phyloP scores from a whole-genome alignment of 2,329 filamentous ascomycete species.

The Hymenoscyphus repandus region DNA sequence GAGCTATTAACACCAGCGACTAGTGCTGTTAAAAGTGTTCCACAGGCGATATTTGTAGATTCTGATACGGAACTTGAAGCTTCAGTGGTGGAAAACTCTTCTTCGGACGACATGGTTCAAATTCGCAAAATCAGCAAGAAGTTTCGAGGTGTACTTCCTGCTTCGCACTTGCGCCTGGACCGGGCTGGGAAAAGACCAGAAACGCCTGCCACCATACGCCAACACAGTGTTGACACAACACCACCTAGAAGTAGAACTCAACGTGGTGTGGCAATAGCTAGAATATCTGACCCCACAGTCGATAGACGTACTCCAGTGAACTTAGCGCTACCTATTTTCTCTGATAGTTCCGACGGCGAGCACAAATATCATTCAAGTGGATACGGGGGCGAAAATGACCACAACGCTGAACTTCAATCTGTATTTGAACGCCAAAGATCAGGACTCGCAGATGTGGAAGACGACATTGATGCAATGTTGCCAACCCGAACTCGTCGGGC shows the following conservation, averaged over 20 bases:
- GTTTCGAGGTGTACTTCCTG: constrained; percentile 58
- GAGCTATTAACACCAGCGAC: constrained; percentile 28
- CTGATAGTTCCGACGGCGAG: constrained; percentile 25
- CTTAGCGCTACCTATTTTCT: constrained; percentile 17
- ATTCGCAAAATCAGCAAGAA: constrained; percentile 27
- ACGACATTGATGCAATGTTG: constrained; percentile 32
- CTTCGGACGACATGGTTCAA: constrained; percentile 26
- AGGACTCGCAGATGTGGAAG: constrained; percentile 28
- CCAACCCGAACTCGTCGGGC: constrained; percentile 24
- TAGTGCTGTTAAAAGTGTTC: constrained; percentile 21
- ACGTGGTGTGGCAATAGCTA: constrained; percentile 29
- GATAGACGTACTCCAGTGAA: constrained; percentile 1
- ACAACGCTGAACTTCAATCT: constrained; percentile 6
- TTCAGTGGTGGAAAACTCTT: constrained; percentile 12
- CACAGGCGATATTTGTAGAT: constrained; percentile 13
- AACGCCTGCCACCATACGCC: constrained; percentile 12
- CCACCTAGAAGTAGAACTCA: constrained; percentile 16
- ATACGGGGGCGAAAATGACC: constrained; percentile 14
- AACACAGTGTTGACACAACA: constrained; percentile 15
- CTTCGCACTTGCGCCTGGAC: constrained; percentile 62
- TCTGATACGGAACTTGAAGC: constrained; percentile 20
- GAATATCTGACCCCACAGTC: constrained; percentile 1
- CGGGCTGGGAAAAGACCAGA: constrained; percentile 37
- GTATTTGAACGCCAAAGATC: constrained; percentile 17
- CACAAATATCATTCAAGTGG: constrained; percentile 8